phyloP scores from a whole-genome alignment of 2,329 filamentous ascomycete genomes.

The Geosmithia flava region DNA sequence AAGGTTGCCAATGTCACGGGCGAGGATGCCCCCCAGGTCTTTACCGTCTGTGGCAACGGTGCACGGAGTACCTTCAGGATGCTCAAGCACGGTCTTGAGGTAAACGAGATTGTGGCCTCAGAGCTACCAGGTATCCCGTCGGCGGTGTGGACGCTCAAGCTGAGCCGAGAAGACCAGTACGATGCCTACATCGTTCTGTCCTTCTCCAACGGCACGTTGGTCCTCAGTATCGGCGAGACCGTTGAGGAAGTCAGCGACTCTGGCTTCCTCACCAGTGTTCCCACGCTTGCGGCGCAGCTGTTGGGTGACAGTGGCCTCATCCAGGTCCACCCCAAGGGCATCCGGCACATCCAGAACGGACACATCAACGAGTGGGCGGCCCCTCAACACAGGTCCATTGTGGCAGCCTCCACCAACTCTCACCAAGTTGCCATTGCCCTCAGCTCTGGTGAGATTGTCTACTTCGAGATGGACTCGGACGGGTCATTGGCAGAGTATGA shows the following conservation, averaged over 20 bases:
- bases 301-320: slow-evolving; percentile 87
- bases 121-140: slow-evolving; percentile 80
- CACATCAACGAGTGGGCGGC: slow-evolving; percentile 87
- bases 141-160: slow-evolving; percentile 90
- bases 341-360: slow-evolving; percentile 72
- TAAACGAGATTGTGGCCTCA: slow-evolving; percentile 91
- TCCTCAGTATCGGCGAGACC: slow-evolving; percentile 90
- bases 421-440: slow-evolving; percentile 87
- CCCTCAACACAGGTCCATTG: slow-evolving; percentile 88
- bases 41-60: slow-evolving; percentile 79
- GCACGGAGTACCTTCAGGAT: slow-evolving; percentile 84
- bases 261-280: slow-evolving; percentile 77
- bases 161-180: slow-evolving; percentile 68
- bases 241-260: slow-evolving; percentile 94
- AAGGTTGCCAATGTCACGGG: slow-evolving; percentile 83
- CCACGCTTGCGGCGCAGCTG: slow-evolving; percentile 85
- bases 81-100: slow-evolving; percentile 83
- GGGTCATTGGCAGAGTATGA: slow-evolving; percentile 88
- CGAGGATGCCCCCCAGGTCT: slow-evolving; percentile 94
- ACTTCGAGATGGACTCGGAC: slow-evolving; percentile 94
- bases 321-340: slow-evolving; percentile 93
- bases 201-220: slow-evolving; percentile 78
- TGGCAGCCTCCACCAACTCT: slow-evolving; percentile 86
- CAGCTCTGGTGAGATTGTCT: slow-evolving; percentile 92
- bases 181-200: slow-evolving; percentile 95